phyloP scores from a whole-genome alignment of 2,329 filamentous ascomycete species.

The Arthrobotrys musiformis region DNA sequence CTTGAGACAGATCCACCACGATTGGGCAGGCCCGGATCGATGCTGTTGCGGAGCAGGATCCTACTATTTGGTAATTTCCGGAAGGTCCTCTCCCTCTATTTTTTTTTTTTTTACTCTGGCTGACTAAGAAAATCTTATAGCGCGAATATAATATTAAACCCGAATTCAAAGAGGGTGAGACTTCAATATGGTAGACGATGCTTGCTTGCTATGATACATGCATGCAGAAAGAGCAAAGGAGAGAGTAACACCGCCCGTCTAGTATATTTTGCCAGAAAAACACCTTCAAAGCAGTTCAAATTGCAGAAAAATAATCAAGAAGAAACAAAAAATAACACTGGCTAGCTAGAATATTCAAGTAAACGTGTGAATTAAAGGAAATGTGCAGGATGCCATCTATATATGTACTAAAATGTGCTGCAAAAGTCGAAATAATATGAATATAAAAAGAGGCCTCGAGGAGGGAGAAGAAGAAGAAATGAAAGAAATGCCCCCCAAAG shows the following conservation, averaged over 20 bases:
- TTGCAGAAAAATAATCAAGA: not conserved
- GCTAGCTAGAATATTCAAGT: too few species aligned
- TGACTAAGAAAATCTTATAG: not conserved
- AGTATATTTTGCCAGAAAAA: constrained; percentile 39
- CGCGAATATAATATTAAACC: not conserved
- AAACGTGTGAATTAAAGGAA: not conserved
- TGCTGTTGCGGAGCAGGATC: constrained; percentile 21
- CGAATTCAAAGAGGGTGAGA: not conserved
- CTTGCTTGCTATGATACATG: not conserved
- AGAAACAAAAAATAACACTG: not conserved
- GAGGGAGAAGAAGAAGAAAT: not conserved
- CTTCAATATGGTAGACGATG: not conserved
- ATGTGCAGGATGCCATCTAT: not conserved
- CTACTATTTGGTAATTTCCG: constrained; percentile 13
- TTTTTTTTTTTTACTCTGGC: not conserved
- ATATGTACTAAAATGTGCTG: not conserved
- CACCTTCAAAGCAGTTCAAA: constrained; percentile 21
- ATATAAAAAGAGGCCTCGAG: not conserved
- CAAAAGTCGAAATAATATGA: not conserved
- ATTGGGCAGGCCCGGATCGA: constrained; percentile 32
- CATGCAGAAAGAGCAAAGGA: not conserved
- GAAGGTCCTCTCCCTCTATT: not conserved
- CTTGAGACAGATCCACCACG: constrained; percentile 16
- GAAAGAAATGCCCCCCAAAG: not conserved
- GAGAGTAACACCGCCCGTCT: constrained; percentile 32